phyloP scores from a whole-genome alignment of 2,329 filamentous ascomycete genomes.

The Penicillium hesseltinei region DNA sequence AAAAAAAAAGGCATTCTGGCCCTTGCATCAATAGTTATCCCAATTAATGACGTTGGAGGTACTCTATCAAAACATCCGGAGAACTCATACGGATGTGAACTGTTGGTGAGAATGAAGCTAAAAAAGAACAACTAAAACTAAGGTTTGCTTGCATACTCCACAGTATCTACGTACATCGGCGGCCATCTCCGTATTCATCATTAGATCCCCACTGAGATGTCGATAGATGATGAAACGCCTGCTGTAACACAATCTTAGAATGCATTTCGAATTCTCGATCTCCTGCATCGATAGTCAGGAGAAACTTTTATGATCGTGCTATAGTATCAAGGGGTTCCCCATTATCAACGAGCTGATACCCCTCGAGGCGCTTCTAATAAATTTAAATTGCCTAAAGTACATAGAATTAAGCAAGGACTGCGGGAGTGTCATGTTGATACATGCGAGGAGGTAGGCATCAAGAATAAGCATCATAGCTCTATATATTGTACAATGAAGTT shows the following conservation, averaged over 20 bases:
- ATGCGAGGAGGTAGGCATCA: constrained; percentile 24
- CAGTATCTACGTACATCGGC: not conserved
- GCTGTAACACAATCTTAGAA: constrained; percentile 1
- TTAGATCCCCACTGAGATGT: constrained; percentile 6
- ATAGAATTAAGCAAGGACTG: constrained; percentile 37
- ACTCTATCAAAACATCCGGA: not conserved
- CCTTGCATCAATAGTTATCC: constrained; percentile 40
- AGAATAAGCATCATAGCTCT: not conserved
- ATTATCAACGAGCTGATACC: constrained; percentile 16
- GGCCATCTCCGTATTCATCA: not conserved
- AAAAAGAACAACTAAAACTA: not conserved
- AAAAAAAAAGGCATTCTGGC: constrained; percentile 18
- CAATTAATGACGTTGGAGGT: constrained; percentile 24
- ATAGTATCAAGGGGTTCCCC: constrained; percentile 16
- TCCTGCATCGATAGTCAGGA: constrained; percentile 23
- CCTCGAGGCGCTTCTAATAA: constrained; percentile 13
- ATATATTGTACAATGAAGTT: not conserved
- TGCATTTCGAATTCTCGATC: constrained; percentile 2
- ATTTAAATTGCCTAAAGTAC: constrained; percentile 14
- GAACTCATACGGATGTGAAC: not conserved
- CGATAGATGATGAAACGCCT: constrained; percentile 18
- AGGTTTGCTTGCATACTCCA: not conserved
- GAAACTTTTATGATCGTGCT: constrained; percentile 14
- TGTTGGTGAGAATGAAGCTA: not conserved
- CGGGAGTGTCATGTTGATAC: constrained; percentile 16